These are phyloP conservation scores for Bretschneidera sinensis DNA, from an alignment of 345 rosid genomes.

Conservation along the genomic window DNA sequence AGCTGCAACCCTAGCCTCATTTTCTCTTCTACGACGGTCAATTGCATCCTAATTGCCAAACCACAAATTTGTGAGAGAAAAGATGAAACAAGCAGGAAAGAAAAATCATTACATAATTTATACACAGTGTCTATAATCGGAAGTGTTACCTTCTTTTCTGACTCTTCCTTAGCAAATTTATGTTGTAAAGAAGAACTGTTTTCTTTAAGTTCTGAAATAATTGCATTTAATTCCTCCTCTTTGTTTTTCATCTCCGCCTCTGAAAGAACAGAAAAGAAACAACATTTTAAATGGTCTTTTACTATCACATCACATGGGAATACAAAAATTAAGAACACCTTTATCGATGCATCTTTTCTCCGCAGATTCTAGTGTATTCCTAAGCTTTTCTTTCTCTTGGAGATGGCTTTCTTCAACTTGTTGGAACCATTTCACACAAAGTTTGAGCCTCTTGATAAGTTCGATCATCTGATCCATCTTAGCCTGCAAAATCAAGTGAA, in stretches of 20 bases:
- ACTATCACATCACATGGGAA: not conserved
- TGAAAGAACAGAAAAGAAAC: conserved; percentile 18
- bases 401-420: conserved; percentile 54
- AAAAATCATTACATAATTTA: no score
- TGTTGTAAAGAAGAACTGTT: conserved; percentile 45
- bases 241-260: conserved; percentile 56
- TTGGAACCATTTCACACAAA: conserved; percentile 73
- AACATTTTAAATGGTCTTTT: conserved; percentile 6
- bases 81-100: no score
- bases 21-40: conserved; percentile 52
- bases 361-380: conserved; percentile 44
- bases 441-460: conserved; percentile 61
- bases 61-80: no score
- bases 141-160: conserved; percentile 57
- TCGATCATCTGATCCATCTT: conserved; percentile 52
- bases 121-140: not conserved
- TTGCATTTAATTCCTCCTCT: conserved; percentile 39
- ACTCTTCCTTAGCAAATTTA: conserved; percentile 53
- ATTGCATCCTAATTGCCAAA: conserved; percentile 55
- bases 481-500: conserved; percentile 34
- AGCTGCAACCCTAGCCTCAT: conserved; percentile 51
- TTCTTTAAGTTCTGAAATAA: conserved; percentile 41
- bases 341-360: conserved; percentile 48
- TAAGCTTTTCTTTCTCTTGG: conserved; percentile 54
- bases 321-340: conserved; percentile 31